phyloP scores from a whole-genome alignment of 495 filamentous ascomycete genomes.

The Parathielavia appendiculata region DNA sequence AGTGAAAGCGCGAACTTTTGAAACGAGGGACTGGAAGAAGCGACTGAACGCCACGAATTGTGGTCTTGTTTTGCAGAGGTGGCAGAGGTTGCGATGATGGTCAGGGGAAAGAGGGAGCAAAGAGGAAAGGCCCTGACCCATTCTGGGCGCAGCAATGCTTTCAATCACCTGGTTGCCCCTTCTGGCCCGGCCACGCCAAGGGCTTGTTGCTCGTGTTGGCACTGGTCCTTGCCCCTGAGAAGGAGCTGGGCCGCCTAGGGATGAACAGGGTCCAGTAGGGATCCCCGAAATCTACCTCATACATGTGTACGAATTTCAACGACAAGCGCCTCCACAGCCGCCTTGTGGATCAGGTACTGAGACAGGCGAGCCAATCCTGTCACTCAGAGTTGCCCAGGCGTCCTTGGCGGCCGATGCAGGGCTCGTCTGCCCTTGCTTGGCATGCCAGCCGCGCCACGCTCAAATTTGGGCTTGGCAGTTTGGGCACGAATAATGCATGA shows the following conservation, averaged over 20 bases:
- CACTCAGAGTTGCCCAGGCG: not conserved
- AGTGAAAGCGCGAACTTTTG: not conserved
- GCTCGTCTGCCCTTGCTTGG: not conserved
- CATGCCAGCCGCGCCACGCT: not conserved
- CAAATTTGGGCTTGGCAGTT: constrained; percentile 7
- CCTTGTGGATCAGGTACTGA: not conserved
- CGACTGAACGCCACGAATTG: constrained; percentile 15
- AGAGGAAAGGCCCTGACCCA: not conserved
- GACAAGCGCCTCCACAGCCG: constrained; percentile 15
- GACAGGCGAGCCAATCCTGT: constrained; percentile 2
- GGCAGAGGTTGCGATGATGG: constrained; percentile 7
- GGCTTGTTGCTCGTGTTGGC: constrained; percentile 16
- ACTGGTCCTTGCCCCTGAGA: not conserved
- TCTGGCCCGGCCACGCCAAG: not conserved
- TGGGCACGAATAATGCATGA: constrained; percentile 6
- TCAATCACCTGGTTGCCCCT: constrained; percentile 14
- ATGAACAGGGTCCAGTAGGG: not conserved
- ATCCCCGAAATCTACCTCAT: not conserved
- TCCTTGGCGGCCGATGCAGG: not conserved
- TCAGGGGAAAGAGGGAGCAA: constrained; percentile 7
- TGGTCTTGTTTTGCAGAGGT: constrained; percentile 2
- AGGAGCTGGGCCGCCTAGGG: constrained; percentile 5
- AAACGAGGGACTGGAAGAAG: constrained; percentile 20
- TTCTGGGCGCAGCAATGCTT: constrained; percentile 10
- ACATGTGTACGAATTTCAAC: constrained; percentile 5